Base-by-base conservation (phyloP, 2,329 filamentous ascomycete species). In the Sclerotinia minor region DNA sequence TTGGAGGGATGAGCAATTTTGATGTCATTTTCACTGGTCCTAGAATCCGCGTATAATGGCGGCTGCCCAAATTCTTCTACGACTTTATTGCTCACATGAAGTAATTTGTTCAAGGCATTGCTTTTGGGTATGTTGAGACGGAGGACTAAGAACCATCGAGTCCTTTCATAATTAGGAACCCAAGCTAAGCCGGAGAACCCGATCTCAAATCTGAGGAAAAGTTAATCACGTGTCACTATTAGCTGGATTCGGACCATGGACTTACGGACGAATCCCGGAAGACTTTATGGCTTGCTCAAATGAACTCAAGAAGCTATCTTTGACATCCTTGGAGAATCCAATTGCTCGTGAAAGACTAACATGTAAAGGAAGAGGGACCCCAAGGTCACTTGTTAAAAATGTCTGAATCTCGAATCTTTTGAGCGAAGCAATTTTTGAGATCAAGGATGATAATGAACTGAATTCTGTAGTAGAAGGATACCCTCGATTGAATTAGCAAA, bases 291-390 rank as follows among this genome's bases (percentile, higher is more conserved):
- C 74, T 1, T 78, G 76, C 47, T 79, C 77, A 6, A 96, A 77
- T 0, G 79, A 78, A 5, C 84, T 79, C 6, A 90, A 80, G 75
- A 97, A 97, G 0, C 71, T 73, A 38, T 89, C 86, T 72, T 92
- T 92, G 71, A 89, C 83, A n/a, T 88, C 83, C 0, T 91, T 93
- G 59, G 82, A 81, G 44, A 99, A 85, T 17, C 88, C 84, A 63
- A 98, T 81, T 0, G 95, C 90, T 7, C 92, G 85, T 9, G 95
- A 98, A 8, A 99, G 84, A 73, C 93, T 97, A 75, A 99, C 88
- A 79, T 99, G 95, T 58, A 99, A 83, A 3, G 94, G 94, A 61
- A 92, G 81, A 6, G 90, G 88, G 7, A 88, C 87, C 68, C 88
- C 91, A 0, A 97, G 85, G 68, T 95, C 91, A 71, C 89, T 96